Conservation (phyloP, 2,329 filamentous ascomycete genomes). For the Talaromyces sp. region DNA sequence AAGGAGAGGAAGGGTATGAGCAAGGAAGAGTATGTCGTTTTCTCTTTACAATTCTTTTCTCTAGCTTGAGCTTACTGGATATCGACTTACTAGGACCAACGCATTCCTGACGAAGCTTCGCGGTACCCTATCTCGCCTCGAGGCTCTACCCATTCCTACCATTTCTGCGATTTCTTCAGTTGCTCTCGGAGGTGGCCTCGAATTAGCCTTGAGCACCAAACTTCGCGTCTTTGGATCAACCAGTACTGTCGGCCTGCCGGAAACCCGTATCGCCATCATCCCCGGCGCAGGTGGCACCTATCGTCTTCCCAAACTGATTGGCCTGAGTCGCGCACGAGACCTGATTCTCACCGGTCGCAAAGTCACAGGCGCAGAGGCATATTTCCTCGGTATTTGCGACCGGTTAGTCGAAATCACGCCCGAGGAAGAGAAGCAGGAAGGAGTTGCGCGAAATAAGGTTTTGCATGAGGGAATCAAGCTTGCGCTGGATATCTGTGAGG, state of each 20-base stretch:
- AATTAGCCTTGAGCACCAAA: constrained; percentile 85
- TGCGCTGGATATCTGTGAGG: constrained; percentile 82
- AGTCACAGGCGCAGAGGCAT: constrained; percentile 79
- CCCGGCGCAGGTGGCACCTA: constrained; percentile 92
- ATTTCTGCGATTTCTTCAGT: constrained; percentile 82
- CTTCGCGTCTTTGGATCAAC: constrained; percentile 83
- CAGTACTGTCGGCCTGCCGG: constrained; percentile 77
- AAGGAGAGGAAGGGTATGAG: constrained; percentile 81
- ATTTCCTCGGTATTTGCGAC: constrained; percentile 87
- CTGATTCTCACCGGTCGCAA: constrained; percentile 87
- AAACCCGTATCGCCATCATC: constrained; percentile 90
- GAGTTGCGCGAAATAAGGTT: constrained; percentile 64
- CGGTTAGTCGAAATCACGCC: constrained; percentile 77
- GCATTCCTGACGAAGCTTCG: constrained; percentile 77
- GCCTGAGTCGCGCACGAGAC: constrained; percentile 77
- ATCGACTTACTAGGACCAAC: constrained; percentile 59
- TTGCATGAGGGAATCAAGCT: constrained; percentile 74
- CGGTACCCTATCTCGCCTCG: constrained; percentile 69
- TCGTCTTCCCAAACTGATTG: constrained; percentile 78
- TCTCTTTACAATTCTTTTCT: neutral
- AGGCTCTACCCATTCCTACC: constrained; percentile 78
- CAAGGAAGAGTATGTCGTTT: constrained; percentile 66
- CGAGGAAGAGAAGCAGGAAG: constrained; percentile 52
- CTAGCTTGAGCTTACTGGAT: neutral
- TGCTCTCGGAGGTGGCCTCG: constrained; percentile 89